These are phyloP conservation scores for Stylonectria norvegica DNA, from an alignment of 2,329 filamentous ascomycete species.

Conservation along the genomic window DNA sequence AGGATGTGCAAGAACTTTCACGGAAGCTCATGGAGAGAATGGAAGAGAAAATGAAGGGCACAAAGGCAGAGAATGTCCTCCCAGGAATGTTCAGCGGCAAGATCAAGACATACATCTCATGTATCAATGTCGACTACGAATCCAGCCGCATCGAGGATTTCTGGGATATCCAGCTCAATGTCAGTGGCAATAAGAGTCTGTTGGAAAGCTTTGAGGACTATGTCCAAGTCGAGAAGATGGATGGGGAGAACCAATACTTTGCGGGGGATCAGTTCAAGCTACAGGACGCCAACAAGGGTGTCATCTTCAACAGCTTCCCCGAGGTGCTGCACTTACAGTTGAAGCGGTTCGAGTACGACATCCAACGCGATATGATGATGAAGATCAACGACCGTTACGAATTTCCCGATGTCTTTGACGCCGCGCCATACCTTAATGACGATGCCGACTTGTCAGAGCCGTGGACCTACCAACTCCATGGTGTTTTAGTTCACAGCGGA, in stretches of 20 bases:
- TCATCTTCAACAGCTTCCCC: constrained; percentile 94
- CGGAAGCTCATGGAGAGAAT: constrained; percentile 96
- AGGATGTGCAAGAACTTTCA: constrained; percentile 96
- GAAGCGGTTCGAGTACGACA: constrained; percentile 97
- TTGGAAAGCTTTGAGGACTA: constrained; percentile 96
- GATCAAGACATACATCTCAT: constrained; percentile 97
- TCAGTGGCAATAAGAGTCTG: constrained; percentile 87
- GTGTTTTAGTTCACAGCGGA: constrained; percentile 92
- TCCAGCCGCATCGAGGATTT: constrained; percentile 95
- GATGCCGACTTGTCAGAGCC: constrained; percentile 83
- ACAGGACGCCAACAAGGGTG: constrained; percentile 95
- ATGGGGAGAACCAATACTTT: constrained; percentile 98
- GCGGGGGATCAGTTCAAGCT: constrained; percentile 85
- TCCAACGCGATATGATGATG: constrained; percentile 95
- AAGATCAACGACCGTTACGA: constrained; percentile 95
- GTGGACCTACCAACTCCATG: constrained; percentile 89
- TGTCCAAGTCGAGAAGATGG: constrained; percentile 91
- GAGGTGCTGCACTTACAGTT: constrained; percentile 92
- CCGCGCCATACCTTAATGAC: constrained; percentile 80
- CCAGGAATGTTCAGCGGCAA: constrained; percentile 94
- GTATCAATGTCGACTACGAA: constrained; percentile 97
- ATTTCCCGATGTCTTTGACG: constrained; percentile 80
- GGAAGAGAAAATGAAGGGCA: constrained; percentile 98
- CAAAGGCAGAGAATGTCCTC: constrained; percentile 81
- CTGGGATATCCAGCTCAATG: constrained; percentile 98